Evolutionary conservation across 495 filamentous ascomycete genomes (phyloP).

Genomic region (Daldinia caldariorum): DNA sequence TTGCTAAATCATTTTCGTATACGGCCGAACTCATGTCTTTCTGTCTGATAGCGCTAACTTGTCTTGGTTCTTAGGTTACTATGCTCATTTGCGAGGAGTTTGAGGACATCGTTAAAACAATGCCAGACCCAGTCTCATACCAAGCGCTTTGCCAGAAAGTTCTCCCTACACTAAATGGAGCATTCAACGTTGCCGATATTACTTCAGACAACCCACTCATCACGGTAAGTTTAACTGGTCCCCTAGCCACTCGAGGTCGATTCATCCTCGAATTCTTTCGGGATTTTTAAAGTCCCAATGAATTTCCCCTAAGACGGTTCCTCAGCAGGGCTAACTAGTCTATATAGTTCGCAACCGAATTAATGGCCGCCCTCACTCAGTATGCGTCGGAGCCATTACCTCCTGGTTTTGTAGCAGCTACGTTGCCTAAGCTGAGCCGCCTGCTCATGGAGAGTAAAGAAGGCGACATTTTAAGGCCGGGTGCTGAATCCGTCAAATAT

Average conservation of each 20-base stretch:
- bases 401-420: slow-evolving; percentile 81
- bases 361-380: slow-evolving; percentile 82
- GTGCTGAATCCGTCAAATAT: slow-evolving; percentile 85
- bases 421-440: slow-evolving; percentile 86
- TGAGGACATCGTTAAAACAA: slow-evolving; percentile 78
- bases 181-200: slow-evolving; percentile 85
- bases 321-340: slow-evolving; percentile 20
- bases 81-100: slow-evolving; percentile 85
- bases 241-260: background rate
- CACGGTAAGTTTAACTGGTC: slow-evolving; percentile 58
- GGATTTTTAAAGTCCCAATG: background rate
- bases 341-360: slow-evolving; percentile 77
- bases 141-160: slow-evolving; percentile 85
- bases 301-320: background rate
- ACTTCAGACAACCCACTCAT: slow-evolving; percentile 85
- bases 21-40: background rate
- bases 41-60: slow-evolving; percentile 16
- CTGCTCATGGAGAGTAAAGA: slow-evolving; percentile 83
- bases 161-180: slow-evolving; percentile 83
- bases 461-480: slow-evolving; percentile 84
- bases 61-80: slow-evolving; percentile 38
- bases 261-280: background rate
- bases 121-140: slow-evolving; percentile 74
- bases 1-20: background rate
- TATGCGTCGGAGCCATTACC: slow-evolving; percentile 86